Evolutionary conservation across 768 basidiomycete species (phyloP), one percentile per base, ranked within the genome.

Genomic region (Tricholoma terreum): DNA sequence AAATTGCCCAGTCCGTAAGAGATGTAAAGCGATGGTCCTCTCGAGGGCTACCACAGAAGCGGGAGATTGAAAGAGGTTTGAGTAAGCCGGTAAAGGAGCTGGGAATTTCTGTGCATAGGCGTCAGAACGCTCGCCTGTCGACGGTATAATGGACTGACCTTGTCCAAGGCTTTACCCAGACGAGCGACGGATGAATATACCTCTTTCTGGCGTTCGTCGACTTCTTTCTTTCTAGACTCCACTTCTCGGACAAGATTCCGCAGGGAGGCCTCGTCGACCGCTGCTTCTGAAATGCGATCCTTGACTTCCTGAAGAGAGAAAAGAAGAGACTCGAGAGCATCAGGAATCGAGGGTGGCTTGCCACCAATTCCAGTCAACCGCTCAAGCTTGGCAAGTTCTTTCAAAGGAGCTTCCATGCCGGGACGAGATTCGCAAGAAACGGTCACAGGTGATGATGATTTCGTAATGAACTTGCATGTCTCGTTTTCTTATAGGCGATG

Each of bases 191-290:
- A 84, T 17, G 80, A 83, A 64, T 95, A 92, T 33, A 93, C 80
- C 63, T 94, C 94, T 71, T 95, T 98, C 77, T 94, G 87, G 3
- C 87, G 81, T 34, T 94, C 91, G 56, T 92, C 91, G 1, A 94
- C 77, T 57, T 92, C 91, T 69, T 87, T 93, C 85, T 90, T 94
- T 71, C 73, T 84, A 0, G 75, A 69, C 50, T 91, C 89, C 2
- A 92, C 80, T 2, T 78, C 77, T 66, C 81, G 81, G 15, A 80
- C 74, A 9, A 92, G 73, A 7, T 77, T 67, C 31, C 69, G 72
- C 11, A 87, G 71, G 12, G 78, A 75, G 15, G 80, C 80, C 58
- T 81, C 76, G 14, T 80, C 74, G 22, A 77, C 73, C 42, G 75
- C 72, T 35, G 82, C 81, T 0, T 76, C 73, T 43, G 80, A 74